Evolutionary conservation across 805 yeast genomes (phyloP).

Genomic region (Spencermartinsiella europaea): DNA sequence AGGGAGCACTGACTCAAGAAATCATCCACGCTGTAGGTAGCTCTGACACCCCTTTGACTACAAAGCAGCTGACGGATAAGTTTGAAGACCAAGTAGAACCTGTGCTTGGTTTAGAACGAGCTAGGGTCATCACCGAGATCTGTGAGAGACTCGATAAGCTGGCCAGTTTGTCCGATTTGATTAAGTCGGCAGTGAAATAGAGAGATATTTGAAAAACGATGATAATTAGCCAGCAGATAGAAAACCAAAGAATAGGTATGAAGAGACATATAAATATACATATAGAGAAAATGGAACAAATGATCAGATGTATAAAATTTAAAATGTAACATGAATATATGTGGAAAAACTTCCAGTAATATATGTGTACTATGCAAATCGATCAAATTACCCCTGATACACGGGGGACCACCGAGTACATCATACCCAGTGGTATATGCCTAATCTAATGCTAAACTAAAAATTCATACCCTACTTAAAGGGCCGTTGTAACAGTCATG

Average conservation of each 20-base stretch:
- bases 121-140: constrained; percentile 1
- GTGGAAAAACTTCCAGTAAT: too few species aligned
- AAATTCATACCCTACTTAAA: constrained; percentile 36
- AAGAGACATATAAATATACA: too few species aligned
- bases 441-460: neutral
- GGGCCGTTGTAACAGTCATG: constrained; percentile 92
- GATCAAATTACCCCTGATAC: too few species aligned
- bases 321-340: too few species aligned
- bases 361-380: too few species aligned
- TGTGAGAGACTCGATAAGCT: constrained; percentile 4
- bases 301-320: too few species aligned
- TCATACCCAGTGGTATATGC: neutral
- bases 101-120: constrained; percentile 3
- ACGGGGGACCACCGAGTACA: neutral
- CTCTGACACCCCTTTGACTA: constrained; percentile 1
- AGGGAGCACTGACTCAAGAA: neutral
- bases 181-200: too few species aligned
- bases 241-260: too few species aligned
- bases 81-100: constrained; percentile 8
- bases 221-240: too few species aligned
- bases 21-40: constrained; percentile 8
- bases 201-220: too few species aligned
- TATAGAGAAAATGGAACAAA: too few species aligned
- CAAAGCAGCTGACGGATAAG: constrained; percentile 4
- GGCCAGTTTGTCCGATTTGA: too few species aligned